Evolutionary conservation across 225 moss, liverwort and hornwort species (phyloP), one percentile per base, ranked within the genome.

Genomic region (Takakia lepidozioides): DNA sequence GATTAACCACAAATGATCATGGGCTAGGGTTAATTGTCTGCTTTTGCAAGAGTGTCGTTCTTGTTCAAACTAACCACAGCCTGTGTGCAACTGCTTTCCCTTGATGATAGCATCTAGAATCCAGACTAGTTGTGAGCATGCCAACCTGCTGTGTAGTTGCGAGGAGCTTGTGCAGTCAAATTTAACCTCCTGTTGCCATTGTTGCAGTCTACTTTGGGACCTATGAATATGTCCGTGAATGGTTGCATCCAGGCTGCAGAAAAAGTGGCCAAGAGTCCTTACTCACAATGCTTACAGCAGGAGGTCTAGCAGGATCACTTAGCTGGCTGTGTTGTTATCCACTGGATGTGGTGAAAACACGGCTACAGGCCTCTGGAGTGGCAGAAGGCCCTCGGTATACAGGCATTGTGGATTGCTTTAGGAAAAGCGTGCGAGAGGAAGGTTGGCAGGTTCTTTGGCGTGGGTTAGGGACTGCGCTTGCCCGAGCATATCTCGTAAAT

Each of bases 251-350:
- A 25, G 98, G 98, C 16, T 98, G 98, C 61, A 77, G 98, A 46
- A 78, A 54, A 29, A 57, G 66, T 50, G 67, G 78, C 20, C 69
- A 98, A 19, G 98, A 98, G 63, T 56, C 85, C 14, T 63, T 87
- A 15, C 56, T 87, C 24, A 98, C 98, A n/a, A 87, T 98, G 91
- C 85, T 98, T 19, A 63, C 85, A 23, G 87, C 98, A 18, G 98
- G 98, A 24, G 98, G 98, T 25, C 49, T 98, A 51, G 98, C 98
- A 1, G 98, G 98, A 42, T 82, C 87, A 25, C 20, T 73, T 27
- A 98, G 98, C 58, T 98, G 98, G 98, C 59, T 85, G 10, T 82
- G 68, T 61, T 98, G 83, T 57, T 98, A 98, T 51, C 98, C 98
- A 30, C 67, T 98, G 27, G 98, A 98, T 68, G 91, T 98, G 24